These are phyloP conservation scores for Exidia glandulosa DNA, from an alignment of 768 basidiomycete genomes.

Conservation along the genomic window DNA sequence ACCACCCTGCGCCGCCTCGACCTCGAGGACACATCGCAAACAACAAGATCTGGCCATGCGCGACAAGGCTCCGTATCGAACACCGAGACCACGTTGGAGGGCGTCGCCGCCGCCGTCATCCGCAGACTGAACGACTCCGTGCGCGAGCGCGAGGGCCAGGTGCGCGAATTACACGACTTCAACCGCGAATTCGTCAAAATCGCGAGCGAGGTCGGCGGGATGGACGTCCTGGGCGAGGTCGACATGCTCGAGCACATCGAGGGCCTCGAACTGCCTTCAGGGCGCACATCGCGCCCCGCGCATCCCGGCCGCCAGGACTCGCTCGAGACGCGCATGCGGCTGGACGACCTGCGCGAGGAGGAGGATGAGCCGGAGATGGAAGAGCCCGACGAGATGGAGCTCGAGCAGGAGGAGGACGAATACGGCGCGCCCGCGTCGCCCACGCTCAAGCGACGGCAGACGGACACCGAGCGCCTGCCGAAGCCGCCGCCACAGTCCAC, in stretches of 20 bases:
- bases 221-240: constrained; percentile 56
- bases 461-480: neutral
- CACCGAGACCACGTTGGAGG: constrained; percentile 38
- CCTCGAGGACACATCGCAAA: constrained; percentile 26
- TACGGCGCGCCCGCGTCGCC: constrained; percentile 13
- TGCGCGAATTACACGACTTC: constrained; percentile 64
- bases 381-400: constrained; percentile 63
- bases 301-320: constrained; percentile 2
- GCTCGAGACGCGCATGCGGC: neutral
- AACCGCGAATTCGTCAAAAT: constrained; percentile 75
- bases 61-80: constrained; percentile 12
- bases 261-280: constrained; percentile 20
- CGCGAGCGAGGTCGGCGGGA: constrained; percentile 65
- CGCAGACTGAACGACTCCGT: constrained; percentile 64
- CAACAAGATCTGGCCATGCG: constrained; percentile 22
- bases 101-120: constrained; percentile 64
- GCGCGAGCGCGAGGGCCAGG: constrained; percentile 69
- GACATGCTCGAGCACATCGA: constrained; percentile 46
- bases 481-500: constrained; percentile 33
- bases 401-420: constrained; percentile 38
- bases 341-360: constrained; percentile 4
- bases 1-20: constrained; percentile 62
- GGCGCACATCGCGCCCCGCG: too few species aligned
- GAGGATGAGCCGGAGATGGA: too few species aligned
- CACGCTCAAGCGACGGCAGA: neutral